Evolutionary conservation across 345 rosid species (phyloP).

Genomic region (Litchi chinensis): DNA sequence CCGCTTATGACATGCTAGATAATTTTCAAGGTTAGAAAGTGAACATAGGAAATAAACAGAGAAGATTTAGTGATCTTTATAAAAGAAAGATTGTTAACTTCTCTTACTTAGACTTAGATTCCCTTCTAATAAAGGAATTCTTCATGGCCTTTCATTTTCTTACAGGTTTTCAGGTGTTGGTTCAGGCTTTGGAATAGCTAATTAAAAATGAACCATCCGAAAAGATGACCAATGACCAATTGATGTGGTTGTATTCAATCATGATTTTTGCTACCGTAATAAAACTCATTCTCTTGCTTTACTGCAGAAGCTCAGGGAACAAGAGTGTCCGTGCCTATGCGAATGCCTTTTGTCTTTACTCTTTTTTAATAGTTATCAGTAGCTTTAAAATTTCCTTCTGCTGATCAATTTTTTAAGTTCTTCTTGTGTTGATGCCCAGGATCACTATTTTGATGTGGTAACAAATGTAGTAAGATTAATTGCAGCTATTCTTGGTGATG

Average conservation of each 20-base stretch:
- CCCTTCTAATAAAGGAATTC: no score
- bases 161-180: constrained; percentile 80
- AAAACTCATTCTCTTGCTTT: constrained; percentile 81
- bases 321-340: constrained; percentile 93
- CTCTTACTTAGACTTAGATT: no score
- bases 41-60: no score
- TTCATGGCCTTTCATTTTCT: not conserved
- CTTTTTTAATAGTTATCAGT: not conserved
- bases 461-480: constrained; percentile 82
- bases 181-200: constrained; percentile 70
- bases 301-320: constrained; percentile 75
- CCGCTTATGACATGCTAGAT: not conserved
- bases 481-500: constrained; percentile 83
- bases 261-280: constrained; percentile 83
- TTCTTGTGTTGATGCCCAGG: constrained; percentile 60
- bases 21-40: no score
- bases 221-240: constrained; percentile 50
- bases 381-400: not conserved
- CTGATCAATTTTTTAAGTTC: constrained; percentile 4
- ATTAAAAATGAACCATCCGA: constrained; percentile 43
- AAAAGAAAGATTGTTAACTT: no score
- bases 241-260: constrained; percentile 71
- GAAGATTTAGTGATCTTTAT: no score
- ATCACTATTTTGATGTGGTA: constrained; percentile 86
- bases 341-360: constrained; percentile 43